These are phyloP conservation scores for Fragaria nilgerrensis DNA, from an alignment of 306 rosid species.

Conservation along the genomic window DNA sequence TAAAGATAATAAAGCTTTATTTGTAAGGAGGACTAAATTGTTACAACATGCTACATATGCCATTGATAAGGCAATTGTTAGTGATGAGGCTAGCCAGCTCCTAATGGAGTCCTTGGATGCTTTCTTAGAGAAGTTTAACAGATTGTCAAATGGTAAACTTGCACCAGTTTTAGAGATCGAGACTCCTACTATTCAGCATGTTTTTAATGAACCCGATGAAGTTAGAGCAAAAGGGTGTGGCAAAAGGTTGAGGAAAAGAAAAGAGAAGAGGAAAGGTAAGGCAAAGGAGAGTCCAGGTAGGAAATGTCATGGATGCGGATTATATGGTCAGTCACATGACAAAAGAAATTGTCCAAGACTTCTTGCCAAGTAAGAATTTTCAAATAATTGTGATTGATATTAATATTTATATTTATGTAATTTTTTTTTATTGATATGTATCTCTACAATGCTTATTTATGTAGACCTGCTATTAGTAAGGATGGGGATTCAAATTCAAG, in stretches of 20 bases:
- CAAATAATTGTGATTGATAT: not conserved
- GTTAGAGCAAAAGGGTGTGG: not conserved
- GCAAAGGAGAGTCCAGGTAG: not conserved
- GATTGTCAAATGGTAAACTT: no score
- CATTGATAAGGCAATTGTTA: not conserved
- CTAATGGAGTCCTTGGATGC: not conserved
- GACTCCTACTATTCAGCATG: not conserved
- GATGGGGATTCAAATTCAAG: no score
- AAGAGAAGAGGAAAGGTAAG: not conserved
- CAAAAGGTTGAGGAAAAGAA: not conserved
- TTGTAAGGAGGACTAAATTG: not conserved
- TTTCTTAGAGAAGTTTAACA: not conserved
- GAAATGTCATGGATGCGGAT: not conserved
- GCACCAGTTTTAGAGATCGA: not conserved
- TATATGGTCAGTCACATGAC: not conserved
- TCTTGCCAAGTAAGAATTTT: not conserved
- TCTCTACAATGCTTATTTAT: no score
- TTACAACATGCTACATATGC: not conserved
- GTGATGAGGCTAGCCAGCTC: not conserved
- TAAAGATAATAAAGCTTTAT: not conserved
- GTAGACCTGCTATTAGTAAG: no score
- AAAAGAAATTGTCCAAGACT: not conserved
- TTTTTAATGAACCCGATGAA: not conserved
- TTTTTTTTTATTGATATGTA: no score
- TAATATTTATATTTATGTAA: not conserved